phyloP scores from a whole-genome alignment of 208 protist genomes.

The Trichomonas gallinae region DNA sequence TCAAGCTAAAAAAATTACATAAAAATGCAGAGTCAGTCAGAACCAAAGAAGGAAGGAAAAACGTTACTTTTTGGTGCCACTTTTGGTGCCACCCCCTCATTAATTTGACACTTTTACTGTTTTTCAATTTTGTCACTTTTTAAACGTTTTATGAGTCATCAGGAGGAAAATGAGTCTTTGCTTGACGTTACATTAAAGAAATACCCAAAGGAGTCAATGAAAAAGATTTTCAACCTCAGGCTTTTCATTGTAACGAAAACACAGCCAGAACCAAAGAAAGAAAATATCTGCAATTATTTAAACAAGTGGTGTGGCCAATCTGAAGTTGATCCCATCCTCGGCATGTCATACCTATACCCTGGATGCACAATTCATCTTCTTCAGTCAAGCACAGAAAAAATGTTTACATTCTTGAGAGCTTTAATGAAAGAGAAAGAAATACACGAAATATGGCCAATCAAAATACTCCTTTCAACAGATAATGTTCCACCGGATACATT shows the following conservation, averaged over 20 bases:
- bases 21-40: too few species aligned
- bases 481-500: background rate
- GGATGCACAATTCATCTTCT: conserved; percentile 10
- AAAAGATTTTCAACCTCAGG: background rate
- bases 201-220: background rate
- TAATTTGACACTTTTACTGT: too few species aligned
- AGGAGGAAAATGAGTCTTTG: background rate
- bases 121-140: background rate
- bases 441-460: background rate
- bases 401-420: background rate
- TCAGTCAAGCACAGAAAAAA: background rate
- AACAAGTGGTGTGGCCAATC: background rate
- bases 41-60: too few species aligned
- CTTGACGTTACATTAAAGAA: background rate
- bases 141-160: background rate
- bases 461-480: background rate
- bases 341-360: conserved; percentile 5
- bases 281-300: background rate
- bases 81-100: too few species aligned
- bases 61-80: too few species aligned
- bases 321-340: background rate
- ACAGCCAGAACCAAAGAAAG: background rate
- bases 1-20: too few species aligned
- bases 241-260: background rate
- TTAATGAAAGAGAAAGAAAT: background rate